These are phyloP conservation scores for Gossypium arboreum DNA, from an alignment of 345 rosid genomes.

Conservation along the genomic window DNA sequence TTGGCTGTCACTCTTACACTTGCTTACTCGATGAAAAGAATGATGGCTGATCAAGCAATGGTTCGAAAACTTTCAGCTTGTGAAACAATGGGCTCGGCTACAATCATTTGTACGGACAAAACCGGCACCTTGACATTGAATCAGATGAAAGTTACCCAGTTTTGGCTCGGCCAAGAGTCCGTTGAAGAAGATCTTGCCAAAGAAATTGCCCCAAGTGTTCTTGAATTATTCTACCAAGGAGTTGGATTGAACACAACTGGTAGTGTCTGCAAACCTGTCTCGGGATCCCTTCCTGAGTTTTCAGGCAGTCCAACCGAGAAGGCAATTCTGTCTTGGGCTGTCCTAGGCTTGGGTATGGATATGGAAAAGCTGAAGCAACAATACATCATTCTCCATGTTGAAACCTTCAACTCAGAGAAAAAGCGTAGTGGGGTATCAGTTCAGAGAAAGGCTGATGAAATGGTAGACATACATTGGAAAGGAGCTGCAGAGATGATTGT, in stretches of 20 bases:
- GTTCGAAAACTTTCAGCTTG: constrained; percentile 67
- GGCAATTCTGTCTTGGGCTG: constrained; percentile 69
- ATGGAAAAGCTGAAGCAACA: constrained; percentile 41
- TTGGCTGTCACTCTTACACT: constrained; percentile 69
- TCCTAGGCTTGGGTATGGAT: constrained; percentile 38
- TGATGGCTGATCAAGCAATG: constrained; percentile 72
- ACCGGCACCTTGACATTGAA: constrained; percentile 68
- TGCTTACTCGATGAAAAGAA: constrained; percentile 70
- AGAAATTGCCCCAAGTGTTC: constrained; percentile 20
- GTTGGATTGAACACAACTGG: constrained; percentile 56
- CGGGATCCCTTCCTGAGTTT: constrained; percentile 41
- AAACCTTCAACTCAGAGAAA: constrained; percentile 58
- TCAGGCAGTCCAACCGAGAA: constrained; percentile 73
- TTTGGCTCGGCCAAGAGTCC: constrained; percentile 52
- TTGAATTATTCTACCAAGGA: constrained; percentile 45
- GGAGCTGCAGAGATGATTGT: constrained; percentile 68
- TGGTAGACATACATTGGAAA: constrained; percentile 54
- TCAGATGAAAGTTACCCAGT: constrained; percentile 56
- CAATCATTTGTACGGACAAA: constrained; percentile 62
- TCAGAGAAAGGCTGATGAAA: constrained; percentile 32
- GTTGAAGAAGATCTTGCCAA: constrained; percentile 32
- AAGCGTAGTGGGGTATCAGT: constrained; percentile 51
- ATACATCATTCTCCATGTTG: constrained; percentile 35
- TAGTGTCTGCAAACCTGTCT: constrained; percentile 27
- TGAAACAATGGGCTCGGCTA: constrained; percentile 75